Conservation (phyloP, 768 basidiomycete species). For the Lactarius trivialis region DNA sequence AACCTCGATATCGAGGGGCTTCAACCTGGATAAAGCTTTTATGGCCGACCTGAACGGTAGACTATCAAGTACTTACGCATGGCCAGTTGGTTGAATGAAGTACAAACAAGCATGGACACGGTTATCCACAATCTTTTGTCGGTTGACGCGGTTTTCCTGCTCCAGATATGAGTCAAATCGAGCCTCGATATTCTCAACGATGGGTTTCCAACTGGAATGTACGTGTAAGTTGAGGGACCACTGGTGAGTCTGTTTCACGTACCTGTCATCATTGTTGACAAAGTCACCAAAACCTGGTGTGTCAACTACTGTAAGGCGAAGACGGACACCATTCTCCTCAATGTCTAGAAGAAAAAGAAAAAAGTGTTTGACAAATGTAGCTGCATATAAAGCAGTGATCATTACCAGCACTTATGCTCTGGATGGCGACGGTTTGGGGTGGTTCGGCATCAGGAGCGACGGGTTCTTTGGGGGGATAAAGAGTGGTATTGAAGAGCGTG, state of each 20-base stretch:
- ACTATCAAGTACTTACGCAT: conserved; percentile 59
- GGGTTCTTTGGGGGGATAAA: conserved; percentile 86
- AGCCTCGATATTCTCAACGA: conserved; percentile 95
- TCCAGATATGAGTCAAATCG: conserved; percentile 97
- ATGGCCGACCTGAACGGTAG: not conserved
- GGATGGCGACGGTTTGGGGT: conserved; percentile 92
- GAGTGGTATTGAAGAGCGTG: conserved; percentile 94
- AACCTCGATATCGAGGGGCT: conserved; percentile 98
- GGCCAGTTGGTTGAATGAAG: conserved; percentile 98
- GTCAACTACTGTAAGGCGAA: conserved; percentile 97
- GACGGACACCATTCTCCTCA: conserved; percentile 95
- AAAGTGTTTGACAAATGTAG: too few relatives aligned
- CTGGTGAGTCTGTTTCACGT: conserved; percentile 1
- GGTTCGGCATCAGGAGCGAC: conserved; percentile 79
- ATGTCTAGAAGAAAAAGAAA: conserved; percentile 63
- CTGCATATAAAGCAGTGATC: not conserved
- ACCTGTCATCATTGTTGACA: conserved; percentile 99
- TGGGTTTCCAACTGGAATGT: conserved; percentile 85
- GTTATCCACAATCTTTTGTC: conserved; percentile 90
- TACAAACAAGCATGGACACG: conserved; percentile 98
- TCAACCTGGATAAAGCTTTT: conserved; percentile 52
- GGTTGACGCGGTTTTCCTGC: conserved; percentile 97
- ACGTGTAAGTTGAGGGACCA: conserved; percentile 22
- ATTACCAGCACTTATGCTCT: conserved; percentile 95
- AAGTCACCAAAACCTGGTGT: conserved; percentile 99